Evolutionary conservation across 495 filamentous ascomycete species (phyloP).

Genomic region (Penicillium simplicissimum): DNA sequence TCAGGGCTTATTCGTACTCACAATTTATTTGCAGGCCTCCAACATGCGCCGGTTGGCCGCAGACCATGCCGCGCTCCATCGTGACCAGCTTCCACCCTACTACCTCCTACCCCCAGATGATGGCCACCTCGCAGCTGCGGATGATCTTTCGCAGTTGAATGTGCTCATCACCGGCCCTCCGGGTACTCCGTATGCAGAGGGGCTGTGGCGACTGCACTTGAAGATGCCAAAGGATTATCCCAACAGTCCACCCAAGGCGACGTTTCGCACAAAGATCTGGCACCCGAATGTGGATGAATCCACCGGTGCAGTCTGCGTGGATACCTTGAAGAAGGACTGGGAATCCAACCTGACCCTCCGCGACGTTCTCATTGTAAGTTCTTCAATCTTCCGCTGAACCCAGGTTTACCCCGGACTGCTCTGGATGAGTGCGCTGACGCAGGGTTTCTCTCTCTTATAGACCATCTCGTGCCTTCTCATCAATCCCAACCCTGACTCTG

Average conservation of each 20-base stretch:
- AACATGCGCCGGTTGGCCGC: conserved; percentile 63
- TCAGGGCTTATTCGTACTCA: conserved; percentile 10
- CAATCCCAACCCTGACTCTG: conserved; percentile 69
- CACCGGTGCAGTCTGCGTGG: conserved; percentile 68
- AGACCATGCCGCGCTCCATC: conserved; percentile 63
- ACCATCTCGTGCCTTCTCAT: conserved; percentile 74
- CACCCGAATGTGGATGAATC: conserved; percentile 72
- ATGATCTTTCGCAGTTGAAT: conserved; percentile 62
- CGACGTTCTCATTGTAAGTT: conserved; percentile 61
- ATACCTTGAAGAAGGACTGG: conserved; percentile 74
- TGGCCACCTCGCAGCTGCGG: conserved; percentile 28
- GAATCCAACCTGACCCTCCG: conserved; percentile 57
- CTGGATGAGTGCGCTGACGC: conserved; percentile 4
- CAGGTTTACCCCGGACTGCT: not conserved
- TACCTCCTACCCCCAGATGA: conserved; percentile 59
- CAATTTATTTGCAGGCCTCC: conserved; percentile 33
- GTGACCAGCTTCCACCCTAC: conserved; percentile 60
- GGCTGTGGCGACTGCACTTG: conserved; percentile 62
- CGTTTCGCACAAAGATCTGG: conserved; percentile 68
- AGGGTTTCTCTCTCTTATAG: conserved; percentile 21
- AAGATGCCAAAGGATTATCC: conserved; percentile 67
- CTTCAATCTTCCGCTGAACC: not conserved
- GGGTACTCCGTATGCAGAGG: conserved; percentile 62
- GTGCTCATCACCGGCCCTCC: conserved; percentile 63
- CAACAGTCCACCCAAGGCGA: conserved; percentile 63